Percentiles rank a stretch among this genome's conserved stretches.
These are phyloP conservation scores for Tylopilus plumbeoviolaceoides DNA, from an alignment of 768 basidiomycete genomes.

Conservation along the genomic window DNA sequence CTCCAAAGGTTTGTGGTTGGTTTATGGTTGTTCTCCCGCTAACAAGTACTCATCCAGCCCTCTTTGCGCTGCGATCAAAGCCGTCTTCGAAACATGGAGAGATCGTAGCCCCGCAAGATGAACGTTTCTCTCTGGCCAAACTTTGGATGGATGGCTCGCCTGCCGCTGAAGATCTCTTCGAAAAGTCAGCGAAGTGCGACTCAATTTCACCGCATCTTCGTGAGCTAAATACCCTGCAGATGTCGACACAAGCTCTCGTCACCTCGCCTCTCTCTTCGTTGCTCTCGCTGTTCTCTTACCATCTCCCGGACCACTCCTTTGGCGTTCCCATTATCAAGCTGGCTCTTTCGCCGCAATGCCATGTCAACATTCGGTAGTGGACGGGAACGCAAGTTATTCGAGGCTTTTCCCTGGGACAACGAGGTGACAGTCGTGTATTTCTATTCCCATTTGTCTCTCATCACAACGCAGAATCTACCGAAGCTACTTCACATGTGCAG, in stretches of 20 bases:
- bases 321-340: conserved; percentile 61
- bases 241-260: conserved; percentile 39
- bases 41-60: conserved; percentile 23
- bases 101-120: conserved; percentile 50
- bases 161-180: conserved; percentile 58
- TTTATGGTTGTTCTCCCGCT: background rate
- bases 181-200: conserved; percentile 44
- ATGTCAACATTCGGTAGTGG: too few species aligned
- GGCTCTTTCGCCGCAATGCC: conserved; percentile 55
- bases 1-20: conserved; percentile 20
- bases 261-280: conserved; percentile 55
- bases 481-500: conserved; percentile 71
- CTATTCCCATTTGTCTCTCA: background rate
- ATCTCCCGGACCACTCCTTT: conserved; percentile 62
- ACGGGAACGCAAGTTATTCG: conserved; percentile 59
- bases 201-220: background rate
- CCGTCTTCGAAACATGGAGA: conserved; percentile 51
- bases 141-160: conserved; percentile 59
- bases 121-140: conserved; percentile 53
- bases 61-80: conserved; percentile 53
- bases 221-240: conserved; percentile 27
- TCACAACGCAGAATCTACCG: conserved; percentile 47
- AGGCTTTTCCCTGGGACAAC: conserved; percentile 73
- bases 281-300: conserved; percentile 59
- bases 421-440: conserved; percentile 44